Base-by-base conservation (phyloP, 1,284 basidiomycete species). In the Coniophora puteana region DNA sequence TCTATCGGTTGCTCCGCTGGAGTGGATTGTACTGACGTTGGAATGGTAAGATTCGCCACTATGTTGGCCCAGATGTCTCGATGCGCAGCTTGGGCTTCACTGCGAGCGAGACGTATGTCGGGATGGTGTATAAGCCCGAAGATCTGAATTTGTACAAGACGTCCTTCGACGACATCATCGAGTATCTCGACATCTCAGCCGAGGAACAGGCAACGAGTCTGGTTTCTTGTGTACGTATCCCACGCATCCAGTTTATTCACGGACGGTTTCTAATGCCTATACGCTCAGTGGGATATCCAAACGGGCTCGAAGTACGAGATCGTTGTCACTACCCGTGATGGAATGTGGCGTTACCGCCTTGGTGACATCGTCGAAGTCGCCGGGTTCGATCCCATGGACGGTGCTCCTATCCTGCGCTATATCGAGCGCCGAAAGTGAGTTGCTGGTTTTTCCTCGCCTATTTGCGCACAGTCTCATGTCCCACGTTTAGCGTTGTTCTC, bases 271-370 rank as follows among this genome's bases (percentile, higher is more conserved):
- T 36, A 8, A 36, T 17, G 24, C 24, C 10, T 13, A n/a, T 2
- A n/a, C n/a, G n/a, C 17, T 10, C 32, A 58, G 51, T 39, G 49
- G 24, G 43, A 55, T 26, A 40, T 57, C 12, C 14, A 47, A 32
- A 16, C 36, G 11, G 52, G 51, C 16, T 28, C 13, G 13, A 36
- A 44, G 22, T 57, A 58, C 23, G 54, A 58, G 20, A 31, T 54
- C 27, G 33, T 57, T 4, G 32, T 58, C 18, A 54, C 51, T 0
- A 33, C 49, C 4, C 49, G 54, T 13, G 50, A 55, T 14, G 56
- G 51, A 4, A 28, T 55, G 31, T 58, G 54, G 53, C 52, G 52
- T 11, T 51, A 59, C 12, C 54, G 52, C 7, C 39, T 57, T 2
- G 52, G 54, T 0, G 54, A 57, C 27, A 39, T 59, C 25, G 24